Conservation (phyloP, 2,329 filamentous ascomycete species). For the Cordyceps cicadae region DNA sequence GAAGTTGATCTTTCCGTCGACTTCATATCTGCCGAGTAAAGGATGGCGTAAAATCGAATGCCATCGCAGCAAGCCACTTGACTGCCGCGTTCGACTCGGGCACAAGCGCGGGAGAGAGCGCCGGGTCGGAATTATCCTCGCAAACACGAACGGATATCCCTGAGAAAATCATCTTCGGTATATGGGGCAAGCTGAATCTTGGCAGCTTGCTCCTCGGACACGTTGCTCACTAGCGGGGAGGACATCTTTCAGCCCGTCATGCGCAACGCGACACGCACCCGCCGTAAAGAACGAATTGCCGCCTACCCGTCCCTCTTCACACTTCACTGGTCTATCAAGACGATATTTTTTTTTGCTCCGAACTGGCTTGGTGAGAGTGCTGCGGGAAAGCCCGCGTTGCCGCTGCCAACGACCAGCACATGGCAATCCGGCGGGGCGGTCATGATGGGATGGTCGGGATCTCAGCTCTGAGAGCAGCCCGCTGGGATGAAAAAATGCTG, state of each 20-base stretch:
- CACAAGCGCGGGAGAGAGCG: conserved; percentile 41
- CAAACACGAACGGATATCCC: conserved; percentile 50
- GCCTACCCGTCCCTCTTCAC: conserved; percentile 49
- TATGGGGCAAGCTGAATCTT: conserved; percentile 53
- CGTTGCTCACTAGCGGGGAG: conserved; percentile 56
- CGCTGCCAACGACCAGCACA: conserved; percentile 50
- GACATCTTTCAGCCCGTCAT: conserved; percentile 47
- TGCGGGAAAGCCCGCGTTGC: conserved; percentile 56
- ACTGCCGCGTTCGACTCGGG: conserved; percentile 40
- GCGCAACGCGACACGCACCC: conserved; percentile 51
- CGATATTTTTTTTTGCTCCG: conserved; percentile 32
- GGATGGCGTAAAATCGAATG: conserved; percentile 47
- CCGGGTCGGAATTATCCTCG: conserved; percentile 41
- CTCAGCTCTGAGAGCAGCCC: neutral
- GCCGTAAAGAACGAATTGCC: conserved; percentile 60
- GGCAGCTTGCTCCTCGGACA: conserved; percentile 33
- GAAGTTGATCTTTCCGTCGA: conserved; percentile 53
- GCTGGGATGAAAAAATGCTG: neutral
- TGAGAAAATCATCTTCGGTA: conserved; percentile 41
- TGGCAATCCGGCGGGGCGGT: conserved; percentile 17
- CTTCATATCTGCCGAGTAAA: conserved; percentile 59
- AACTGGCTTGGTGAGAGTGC: conserved; percentile 47
- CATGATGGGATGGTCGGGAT: neutral
- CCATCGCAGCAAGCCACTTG: conserved; percentile 48
- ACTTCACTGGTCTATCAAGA: conserved; percentile 56